phyloP scores from a whole-genome alignment of 345 rosid species.

The Crucihimalaya himalaica region DNA sequence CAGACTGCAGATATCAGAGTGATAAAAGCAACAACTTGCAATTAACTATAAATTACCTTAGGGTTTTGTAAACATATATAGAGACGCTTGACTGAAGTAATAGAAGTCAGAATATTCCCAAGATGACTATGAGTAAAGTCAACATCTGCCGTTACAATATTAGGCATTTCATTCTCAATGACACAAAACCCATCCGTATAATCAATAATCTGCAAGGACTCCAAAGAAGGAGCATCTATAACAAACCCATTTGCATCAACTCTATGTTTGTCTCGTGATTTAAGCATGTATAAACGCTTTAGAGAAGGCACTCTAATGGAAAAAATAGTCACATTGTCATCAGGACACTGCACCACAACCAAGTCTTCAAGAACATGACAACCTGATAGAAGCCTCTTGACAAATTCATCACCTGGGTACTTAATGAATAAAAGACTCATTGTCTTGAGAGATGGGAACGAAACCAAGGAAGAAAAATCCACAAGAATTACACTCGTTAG shows the following conservation, averaged over 20 bases:
- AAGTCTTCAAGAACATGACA: slow-evolving; percentile 6
- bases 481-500: neutral
- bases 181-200: neutral
- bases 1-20: no score
- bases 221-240: neutral
- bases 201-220: neutral
- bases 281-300: neutral
- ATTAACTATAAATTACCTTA: no score
- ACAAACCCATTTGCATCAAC: neutral
- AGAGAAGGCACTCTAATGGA: neutral
- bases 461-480: neutral
- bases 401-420: slow-evolving; percentile 17
- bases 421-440: neutral
- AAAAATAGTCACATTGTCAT: slow-evolving; percentile 5
- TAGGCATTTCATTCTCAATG: neutral
- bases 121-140: rapidly evolving
- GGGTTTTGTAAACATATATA: neutral
- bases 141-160: neutral
- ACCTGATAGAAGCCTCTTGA: neutral
- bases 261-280: neutral
- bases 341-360: neutral
- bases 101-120: neutral
- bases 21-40: no score
- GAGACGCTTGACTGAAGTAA: slow-evolving; percentile 2
- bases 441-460: slow-evolving; percentile 8